These are phyloP conservation scores for Penicillium robsamsonii DNA, from an alignment of 495 filamentous ascomycete species.

Conservation along the genomic window DNA sequence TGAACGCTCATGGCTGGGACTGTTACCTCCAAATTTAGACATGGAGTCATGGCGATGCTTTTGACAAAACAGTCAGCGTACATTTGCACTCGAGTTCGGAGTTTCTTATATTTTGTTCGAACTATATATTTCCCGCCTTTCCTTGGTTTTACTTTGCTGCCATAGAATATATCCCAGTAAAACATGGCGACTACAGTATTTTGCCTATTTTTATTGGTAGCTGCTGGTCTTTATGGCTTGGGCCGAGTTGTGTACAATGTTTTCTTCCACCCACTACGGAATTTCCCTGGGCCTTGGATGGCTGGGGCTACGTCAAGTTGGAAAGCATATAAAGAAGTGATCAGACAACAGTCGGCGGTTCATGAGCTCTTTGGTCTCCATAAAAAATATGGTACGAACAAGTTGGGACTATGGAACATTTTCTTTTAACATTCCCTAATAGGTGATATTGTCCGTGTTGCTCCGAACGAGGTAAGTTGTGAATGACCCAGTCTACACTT, in stretches of 20 bases:
- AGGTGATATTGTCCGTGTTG: constrained; percentile 10
- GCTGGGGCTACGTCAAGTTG: constrained; percentile 9
- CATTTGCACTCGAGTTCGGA: background rate
- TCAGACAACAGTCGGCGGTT: constrained; percentile 4
- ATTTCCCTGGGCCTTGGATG: constrained; percentile 9
- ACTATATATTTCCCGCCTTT: background rate
- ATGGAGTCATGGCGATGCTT: background rate
- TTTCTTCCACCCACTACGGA: constrained; percentile 4
- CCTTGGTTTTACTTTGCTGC: background rate
- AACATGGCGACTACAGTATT: background rate
- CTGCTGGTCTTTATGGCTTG: background rate
- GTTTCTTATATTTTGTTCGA: background rate
- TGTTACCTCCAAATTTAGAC: background rate
- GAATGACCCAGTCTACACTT: background rate
- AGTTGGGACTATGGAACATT: background rate
- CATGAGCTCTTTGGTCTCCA: constrained; percentile 5
- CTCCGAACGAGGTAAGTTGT: constrained; percentile 2
- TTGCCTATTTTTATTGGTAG: background rate
- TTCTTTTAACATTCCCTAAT: background rate
- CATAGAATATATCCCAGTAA: background rate
- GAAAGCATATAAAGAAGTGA: constrained; percentile 12
- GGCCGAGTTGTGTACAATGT: constrained; percentile 6
- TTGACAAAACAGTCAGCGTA: background rate
- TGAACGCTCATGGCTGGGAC: background rate
- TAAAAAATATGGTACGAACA: constrained; percentile 3